Evolutionary conservation across 208 protist species (phyloP).

Genomic region (Trypanosoma boissoni): DNA sequence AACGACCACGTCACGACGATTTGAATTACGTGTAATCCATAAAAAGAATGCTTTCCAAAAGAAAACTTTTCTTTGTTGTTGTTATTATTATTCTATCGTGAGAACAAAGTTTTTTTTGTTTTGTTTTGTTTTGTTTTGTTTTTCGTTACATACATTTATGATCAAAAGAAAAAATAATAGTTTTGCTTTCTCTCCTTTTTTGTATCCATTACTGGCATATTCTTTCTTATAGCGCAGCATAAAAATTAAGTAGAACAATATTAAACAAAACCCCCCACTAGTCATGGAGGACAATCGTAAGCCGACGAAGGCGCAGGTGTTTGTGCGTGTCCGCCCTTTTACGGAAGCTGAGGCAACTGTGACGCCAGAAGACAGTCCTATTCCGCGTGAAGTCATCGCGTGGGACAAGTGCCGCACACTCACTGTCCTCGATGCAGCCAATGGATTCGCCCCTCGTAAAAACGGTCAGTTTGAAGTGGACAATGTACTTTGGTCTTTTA

Average conservation of each 20-base stretch:
- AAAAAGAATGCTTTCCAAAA: conserved; percentile 23
- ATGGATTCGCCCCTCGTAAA: conserved; percentile 56
- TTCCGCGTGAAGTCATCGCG: conserved; percentile 60
- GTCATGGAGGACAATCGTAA: conserved; percentile 18
- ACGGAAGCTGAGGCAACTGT: conserved; percentile 55
- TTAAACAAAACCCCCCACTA: conserved; percentile 3
- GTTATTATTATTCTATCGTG: no score
- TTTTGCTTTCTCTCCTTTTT: background rate
- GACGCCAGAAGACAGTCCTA: conserved; percentile 61
- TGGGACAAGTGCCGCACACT: conserved; percentile 57
- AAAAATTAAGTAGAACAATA: background rate
- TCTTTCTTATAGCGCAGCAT: background rate
- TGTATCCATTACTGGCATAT: no score
- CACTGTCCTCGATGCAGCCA: conserved; percentile 63
- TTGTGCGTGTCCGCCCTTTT: conserved; percentile 80
- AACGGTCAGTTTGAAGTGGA: conserved; percentile 58
- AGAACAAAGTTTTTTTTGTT: no score
- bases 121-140: no score
- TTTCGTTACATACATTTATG: no score
- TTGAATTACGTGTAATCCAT: conserved; percentile 22
- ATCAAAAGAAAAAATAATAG: conserved; percentile 8
- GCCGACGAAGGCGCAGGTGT: conserved; percentile 34
- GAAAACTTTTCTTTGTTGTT: conserved; percentile 12
- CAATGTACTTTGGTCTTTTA: conserved; percentile 74
- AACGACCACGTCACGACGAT: conserved; percentile 17